Conservation (phyloP, 352 stramenopile genomes). For the Pythium volutum region DNA sequence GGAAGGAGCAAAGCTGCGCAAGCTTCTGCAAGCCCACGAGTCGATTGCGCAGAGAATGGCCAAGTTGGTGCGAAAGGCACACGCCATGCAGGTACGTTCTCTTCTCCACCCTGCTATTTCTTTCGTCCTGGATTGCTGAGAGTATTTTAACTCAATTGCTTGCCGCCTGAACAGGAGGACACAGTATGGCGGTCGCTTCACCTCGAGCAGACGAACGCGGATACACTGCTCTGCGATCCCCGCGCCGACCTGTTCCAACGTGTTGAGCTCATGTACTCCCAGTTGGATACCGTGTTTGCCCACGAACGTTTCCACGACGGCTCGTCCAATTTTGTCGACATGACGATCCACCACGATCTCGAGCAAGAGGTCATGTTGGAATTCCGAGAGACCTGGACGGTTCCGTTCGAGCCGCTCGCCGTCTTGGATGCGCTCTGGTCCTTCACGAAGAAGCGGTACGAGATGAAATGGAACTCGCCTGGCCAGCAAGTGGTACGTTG, state of each 20-base stretch:
- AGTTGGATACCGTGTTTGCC: background rate
- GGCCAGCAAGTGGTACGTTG: conserved; percentile 3
- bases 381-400: conserved; percentile 10
- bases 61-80: conserved; percentile 15
- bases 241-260: background rate
- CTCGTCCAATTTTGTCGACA: conserved; percentile 15
- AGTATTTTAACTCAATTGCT: too few relatives aligned
- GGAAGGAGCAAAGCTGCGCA: conserved; percentile 24
- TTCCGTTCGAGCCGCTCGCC: conserved; percentile 8
- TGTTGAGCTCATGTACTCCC: background rate
- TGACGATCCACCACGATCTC: background rate
- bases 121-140: too few relatives aligned
- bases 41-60: conserved; percentile 27
- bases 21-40: conserved; percentile 27
- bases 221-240: too few relatives aligned
- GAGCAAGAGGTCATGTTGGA: conserved; percentile 6
- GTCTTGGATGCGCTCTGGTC: conserved; percentile 15
- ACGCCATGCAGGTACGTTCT: background rate
- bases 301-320: conserved; percentile 16
- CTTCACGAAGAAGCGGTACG: conserved; percentile 3
- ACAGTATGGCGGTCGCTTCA: background rate
- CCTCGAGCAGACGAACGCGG: background rate
- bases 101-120: too few relatives aligned
- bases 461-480: conserved; percentile 5
- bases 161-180: too few relatives aligned